A percentile compares a stretch with the other conserved stretches of the same genome.
These are phyloP conservation scores for Ogataea hybrid DNA, from an alignment of 1,139 yeast species.

Conservation along the genomic window DNA sequence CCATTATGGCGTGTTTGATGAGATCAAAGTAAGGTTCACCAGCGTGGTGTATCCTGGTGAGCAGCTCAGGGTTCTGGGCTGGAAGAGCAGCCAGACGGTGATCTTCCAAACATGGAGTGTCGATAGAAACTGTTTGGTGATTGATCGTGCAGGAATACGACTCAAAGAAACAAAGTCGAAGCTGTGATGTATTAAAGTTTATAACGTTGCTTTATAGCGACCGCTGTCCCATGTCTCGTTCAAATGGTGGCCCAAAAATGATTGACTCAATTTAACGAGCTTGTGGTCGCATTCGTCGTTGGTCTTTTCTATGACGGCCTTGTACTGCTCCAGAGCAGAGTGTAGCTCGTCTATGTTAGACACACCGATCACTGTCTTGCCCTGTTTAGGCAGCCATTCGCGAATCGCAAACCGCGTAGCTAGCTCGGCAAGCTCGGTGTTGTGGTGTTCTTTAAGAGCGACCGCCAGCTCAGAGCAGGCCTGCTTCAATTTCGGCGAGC, in stretches of 20 bases:
- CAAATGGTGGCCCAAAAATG: conserved; percentile 50
- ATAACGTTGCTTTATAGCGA: conserved; percentile 2
- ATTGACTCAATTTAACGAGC: conserved; percentile 44
- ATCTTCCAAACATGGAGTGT: conserved; percentile 81
- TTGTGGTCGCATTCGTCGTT: conserved; percentile 41
- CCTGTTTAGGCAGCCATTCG: conserved; percentile 48
- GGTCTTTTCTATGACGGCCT: conserved; percentile 42
- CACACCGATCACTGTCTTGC: conserved; percentile 74
- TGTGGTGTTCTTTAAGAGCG: conserved; percentile 36
- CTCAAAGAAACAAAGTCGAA: conserved; percentile 40
- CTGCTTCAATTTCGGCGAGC: conserved; percentile 53
- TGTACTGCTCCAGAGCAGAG: conserved; percentile 58
- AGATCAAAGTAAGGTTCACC: conserved; percentile 87
- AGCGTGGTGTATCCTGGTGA: conserved; percentile 98
- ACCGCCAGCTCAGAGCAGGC: conserved; percentile 56
- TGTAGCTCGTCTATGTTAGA: conserved; percentile 60
- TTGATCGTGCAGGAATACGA: conserved; percentile 86
- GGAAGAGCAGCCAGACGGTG: conserved; percentile 73
- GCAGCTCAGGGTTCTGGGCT: conserved; percentile 74
- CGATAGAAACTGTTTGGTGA: conserved; percentile 76
- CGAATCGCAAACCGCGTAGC: conserved; percentile 75
- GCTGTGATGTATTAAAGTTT: conserved; percentile 15
- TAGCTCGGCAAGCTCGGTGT: conserved; percentile 71
- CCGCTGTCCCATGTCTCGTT: conserved; percentile 74
- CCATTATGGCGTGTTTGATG: conserved; percentile 77